A percentile compares a stretch with the other conserved stretches of the same genome.
These are phyloP conservation scores for Geoglossum glabrum DNA, from an alignment of 495 filamentous ascomycete genomes.

Conservation along the genomic window DNA sequence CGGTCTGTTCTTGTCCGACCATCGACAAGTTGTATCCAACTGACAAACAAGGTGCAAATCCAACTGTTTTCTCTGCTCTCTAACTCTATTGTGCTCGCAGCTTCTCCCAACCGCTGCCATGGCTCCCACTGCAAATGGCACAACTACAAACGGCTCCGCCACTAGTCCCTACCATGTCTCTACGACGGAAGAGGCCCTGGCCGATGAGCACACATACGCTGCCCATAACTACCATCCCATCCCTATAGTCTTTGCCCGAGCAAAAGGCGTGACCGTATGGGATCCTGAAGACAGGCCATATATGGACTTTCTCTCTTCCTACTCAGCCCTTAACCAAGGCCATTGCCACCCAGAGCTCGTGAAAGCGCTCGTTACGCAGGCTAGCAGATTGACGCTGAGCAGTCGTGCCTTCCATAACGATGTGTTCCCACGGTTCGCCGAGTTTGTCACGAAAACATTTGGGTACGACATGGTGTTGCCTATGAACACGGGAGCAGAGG, in stretches of 20 bases:
- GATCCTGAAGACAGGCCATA: conserved; percentile 95
- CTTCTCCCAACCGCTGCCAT: background rate
- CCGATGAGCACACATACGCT: conserved; percentile 62
- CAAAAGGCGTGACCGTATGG: conserved; percentile 75
- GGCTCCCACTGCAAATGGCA: conserved; percentile 10
- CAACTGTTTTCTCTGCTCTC: background rate
- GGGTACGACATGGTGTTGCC: conserved; percentile 98
- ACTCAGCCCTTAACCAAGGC: conserved; percentile 95
- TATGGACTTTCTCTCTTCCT: conserved; percentile 93
- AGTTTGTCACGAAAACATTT: conserved; percentile 73
- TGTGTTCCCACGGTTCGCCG: conserved; percentile 90
- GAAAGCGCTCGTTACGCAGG: conserved; percentile 75
- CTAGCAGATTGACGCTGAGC: conserved; percentile 74
- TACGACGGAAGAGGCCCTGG: conserved; percentile 61
- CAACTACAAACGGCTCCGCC: conserved; percentile 15
- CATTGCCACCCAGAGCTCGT: conserved; percentile 96
- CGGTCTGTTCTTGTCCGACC: no score
- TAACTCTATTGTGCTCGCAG: background rate
- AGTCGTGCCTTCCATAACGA: conserved; percentile 97
- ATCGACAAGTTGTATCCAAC: no score
- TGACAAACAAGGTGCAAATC: background rate
- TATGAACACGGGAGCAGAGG: conserved; percentile 98
- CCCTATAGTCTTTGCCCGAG: conserved; percentile 73
- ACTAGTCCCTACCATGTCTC: conserved; percentile 48
- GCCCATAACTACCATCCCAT: conserved; percentile 99